A percentile compares a stretch with the other conserved stretches of the same genome.
These are phyloP conservation scores for Notholithocarpus densiflorus DNA, from an alignment of 306 rosid species.

Conservation along the genomic window DNA sequence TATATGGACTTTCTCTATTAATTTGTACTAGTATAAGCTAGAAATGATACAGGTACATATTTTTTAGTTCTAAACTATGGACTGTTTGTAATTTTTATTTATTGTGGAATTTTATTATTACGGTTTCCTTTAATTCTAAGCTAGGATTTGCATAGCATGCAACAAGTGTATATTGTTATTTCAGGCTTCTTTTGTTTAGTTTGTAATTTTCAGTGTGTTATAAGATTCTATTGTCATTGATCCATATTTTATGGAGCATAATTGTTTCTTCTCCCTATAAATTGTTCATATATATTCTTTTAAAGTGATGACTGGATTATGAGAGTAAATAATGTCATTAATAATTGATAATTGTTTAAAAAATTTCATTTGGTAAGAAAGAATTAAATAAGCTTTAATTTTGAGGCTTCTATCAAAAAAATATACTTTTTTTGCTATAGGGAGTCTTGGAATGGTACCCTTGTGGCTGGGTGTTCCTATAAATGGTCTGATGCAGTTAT, in stretches of 20 bases:
- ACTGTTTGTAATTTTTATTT: neutral
- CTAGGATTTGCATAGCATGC: neutral
- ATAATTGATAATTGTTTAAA: no score
- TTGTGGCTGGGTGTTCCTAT: neutral
- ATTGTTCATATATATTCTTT: neutral
- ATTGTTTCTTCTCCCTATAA: neutral
- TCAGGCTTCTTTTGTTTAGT: neutral
- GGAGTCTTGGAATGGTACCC: no score
- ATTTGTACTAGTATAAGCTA: conserved; percentile 25
- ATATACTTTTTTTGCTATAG: no score
- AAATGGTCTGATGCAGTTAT: neutral
- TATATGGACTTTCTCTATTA: no score
- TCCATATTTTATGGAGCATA: neutral
- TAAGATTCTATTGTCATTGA: neutral
- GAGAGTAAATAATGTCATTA: no score
- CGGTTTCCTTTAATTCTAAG: neutral
- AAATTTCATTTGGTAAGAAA: no score
- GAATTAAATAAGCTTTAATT: neutral
- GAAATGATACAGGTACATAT: conserved; percentile 81
- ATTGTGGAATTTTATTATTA: neutral
- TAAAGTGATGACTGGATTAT: neutral
- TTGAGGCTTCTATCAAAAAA: neutral
- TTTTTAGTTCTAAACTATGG: neutral
- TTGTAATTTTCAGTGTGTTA: neutral
- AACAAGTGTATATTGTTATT: neutral